Evolutionary conservation across 139 green algal species (phyloP).

Genomic region (Ulvella scutata): DNA sequence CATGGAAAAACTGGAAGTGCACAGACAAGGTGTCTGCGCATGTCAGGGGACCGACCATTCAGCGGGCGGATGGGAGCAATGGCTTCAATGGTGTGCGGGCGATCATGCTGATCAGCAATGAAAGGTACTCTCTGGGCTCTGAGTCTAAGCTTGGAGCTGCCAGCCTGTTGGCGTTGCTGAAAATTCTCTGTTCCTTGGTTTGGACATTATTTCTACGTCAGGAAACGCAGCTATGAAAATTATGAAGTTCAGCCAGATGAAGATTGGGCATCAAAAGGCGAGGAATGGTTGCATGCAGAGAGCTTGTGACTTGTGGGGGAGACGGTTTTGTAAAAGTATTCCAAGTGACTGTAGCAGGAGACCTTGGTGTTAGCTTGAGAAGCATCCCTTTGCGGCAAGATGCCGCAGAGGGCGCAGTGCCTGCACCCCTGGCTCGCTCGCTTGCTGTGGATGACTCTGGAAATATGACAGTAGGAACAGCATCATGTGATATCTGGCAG

Average conservation of each 20-base stretch:
- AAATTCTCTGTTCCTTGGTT: not conserved
- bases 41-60: constrained; percentile 9
- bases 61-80: constrained; percentile 6
- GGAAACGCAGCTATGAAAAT: not conserved
- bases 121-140: no score
- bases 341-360: not conserved
- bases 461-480: not conserved
- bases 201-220: not conserved
- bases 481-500: not conserved
- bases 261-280: not conserved
- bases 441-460: not conserved
- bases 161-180: not conserved
- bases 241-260: not conserved
- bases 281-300: no score
- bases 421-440: not conserved
- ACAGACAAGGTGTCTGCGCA: constrained; percentile 15
- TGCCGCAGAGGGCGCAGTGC: not conserved
- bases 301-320: not conserved
- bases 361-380: not conserved
- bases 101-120: not conserved
- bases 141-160: not conserved
- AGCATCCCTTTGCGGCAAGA: not conserved
- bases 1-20: constrained; percentile 15
- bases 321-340: not conserved
- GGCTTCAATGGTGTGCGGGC: not conserved